Conservation (phyloP, 768 basidiomycete species). For the Crassisporium funariophilum region DNA sequence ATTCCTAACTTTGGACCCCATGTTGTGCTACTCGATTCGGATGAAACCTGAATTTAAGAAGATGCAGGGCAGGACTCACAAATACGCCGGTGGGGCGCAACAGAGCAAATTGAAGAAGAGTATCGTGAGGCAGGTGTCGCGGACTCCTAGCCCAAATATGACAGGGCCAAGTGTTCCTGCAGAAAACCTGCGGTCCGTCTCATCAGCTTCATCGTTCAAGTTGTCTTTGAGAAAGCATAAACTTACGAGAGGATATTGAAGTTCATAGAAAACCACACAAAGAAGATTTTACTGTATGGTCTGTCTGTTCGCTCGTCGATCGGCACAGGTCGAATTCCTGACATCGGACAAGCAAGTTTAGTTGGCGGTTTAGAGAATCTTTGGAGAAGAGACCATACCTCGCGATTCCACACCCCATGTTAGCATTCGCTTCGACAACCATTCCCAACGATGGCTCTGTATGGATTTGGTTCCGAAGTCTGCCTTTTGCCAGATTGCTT, state of each 20-base stretch:
- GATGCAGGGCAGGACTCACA: slow-evolving; percentile 37
- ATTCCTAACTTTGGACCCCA: slow-evolving; percentile 87
- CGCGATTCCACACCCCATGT: too few relatives aligned
- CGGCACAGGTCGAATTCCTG: slow-evolving; percentile 60
- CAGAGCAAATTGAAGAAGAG: slow-evolving; percentile 69
- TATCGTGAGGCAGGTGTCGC: slow-evolving; percentile 65
- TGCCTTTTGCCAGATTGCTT: too few relatives aligned
- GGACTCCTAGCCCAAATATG: slow-evolving; percentile 57
- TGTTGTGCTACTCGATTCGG: slow-evolving; percentile 35
- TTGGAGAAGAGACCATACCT: too few relatives aligned
- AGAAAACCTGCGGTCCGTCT: slow-evolving; percentile 64
- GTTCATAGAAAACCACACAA: slow-evolving; percentile 77
- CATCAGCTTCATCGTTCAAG: neutral
- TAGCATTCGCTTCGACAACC: too few relatives aligned
- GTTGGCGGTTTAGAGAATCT: too few relatives aligned
- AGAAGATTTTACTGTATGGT: slow-evolving; percentile 70
- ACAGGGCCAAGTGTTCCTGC: slow-evolving; percentile 68
- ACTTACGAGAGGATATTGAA: slow-evolving; percentile 64
- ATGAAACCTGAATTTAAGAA: neutral
- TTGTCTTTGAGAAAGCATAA: neutral
- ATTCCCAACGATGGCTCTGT: too few relatives aligned
- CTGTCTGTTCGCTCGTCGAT: slow-evolving; percentile 57
- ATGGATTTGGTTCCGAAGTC: too few relatives aligned
- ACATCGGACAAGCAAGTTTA: too few relatives aligned
- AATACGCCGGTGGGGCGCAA: slow-evolving; percentile 60